These are phyloP conservation scores for Allium cepa DNA, from an alignment of 106 monocot genomes.

Conservation along the genomic window DNA sequence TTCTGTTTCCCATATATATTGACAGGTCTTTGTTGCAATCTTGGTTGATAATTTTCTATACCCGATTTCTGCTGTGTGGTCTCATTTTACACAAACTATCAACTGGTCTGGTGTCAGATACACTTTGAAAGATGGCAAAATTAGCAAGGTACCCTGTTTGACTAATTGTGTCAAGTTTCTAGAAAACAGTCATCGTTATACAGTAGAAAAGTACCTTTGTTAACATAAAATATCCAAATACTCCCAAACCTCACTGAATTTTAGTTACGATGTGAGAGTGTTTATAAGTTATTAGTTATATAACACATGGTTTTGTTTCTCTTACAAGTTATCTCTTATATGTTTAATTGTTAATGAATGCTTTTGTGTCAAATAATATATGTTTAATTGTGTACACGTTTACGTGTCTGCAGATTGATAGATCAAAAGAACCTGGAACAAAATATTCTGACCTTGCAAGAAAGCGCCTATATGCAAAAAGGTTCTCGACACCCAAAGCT, in stretches of 20 bases:
- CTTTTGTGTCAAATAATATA: neutral
- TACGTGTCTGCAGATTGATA: constrained; percentile 60
- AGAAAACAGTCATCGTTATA: neutral
- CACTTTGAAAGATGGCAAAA: constrained; percentile 75
- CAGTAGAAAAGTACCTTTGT: neutral
- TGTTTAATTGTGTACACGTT: neutral
- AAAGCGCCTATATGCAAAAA: constrained; percentile 61
- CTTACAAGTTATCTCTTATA: neutral
- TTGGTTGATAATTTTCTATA: constrained; percentile 95
- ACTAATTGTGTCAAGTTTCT: neutral
- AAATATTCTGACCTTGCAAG: constrained; percentile 73
- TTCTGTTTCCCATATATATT: constrained; percentile 8
- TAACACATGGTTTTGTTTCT: neutral
- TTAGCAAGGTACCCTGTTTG: constrained; percentile 49
- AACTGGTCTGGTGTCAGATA: constrained; percentile 95
- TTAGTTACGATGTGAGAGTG: neutral
- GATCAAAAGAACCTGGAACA: constrained; percentile 41
- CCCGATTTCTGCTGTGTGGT: constrained; percentile 74
- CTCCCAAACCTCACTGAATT: neutral
- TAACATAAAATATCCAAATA: too few relatives aligned
- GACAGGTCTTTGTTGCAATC: constrained; percentile 83
- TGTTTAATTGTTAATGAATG: neutral
- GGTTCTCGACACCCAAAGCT: constrained; percentile 22
- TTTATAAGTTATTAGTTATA: neutral
- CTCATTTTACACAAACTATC: constrained; percentile 82